Base-by-base conservation (phyloP, 306 rosid genomes). In the Echinosophora koreensis region DNA sequence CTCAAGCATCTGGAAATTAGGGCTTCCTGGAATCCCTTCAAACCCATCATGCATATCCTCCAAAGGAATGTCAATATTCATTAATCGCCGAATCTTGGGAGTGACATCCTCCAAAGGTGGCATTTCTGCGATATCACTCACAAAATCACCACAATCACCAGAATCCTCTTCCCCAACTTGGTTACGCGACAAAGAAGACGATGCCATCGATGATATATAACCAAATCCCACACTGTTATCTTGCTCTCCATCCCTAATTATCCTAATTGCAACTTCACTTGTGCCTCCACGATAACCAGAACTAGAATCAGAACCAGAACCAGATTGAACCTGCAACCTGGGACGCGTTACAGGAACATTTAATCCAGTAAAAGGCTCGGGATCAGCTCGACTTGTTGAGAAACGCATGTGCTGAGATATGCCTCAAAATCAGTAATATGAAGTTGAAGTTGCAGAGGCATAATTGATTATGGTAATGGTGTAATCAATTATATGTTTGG, bases 241-340 rank as follows among this genome's bases (percentile, higher is more conserved):
- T 35, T 64, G 90, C 7, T 84, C 93, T 2, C 80, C 83, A 18
- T 69, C 77, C n/a, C 87, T 93, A 30, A 85, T 86, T 5, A 90
- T 92, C 70, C 90, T 74, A 69, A 90, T 86, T 0, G 91, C 83
- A 78, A 92, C 93, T 84, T 86, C 97, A 13, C 81, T 90, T 5
- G 90, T 32, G 3, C 80, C 77, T 13, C 66, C 77, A 44, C 89
- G 70, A 14, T 77, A 65, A 28, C 16, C 37, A 22, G 22, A 22
- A 22, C 22, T 22, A 22, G 22, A 22, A 22, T 22, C 34, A 12
- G 82, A 37, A 38, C 4, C 56, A 41, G 87, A 41, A 12, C 6
- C 71, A 9, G 79, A 34, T 5, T 61, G 79, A 52, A 0, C 28
- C 22, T 61, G 85, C 61, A 65, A 73, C 22, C 22, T 22, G 22